These are phyloP conservation scores for Boletus subparvulus DNA, from an alignment of 768 basidiomycete genomes.

Conservation along the genomic window DNA sequence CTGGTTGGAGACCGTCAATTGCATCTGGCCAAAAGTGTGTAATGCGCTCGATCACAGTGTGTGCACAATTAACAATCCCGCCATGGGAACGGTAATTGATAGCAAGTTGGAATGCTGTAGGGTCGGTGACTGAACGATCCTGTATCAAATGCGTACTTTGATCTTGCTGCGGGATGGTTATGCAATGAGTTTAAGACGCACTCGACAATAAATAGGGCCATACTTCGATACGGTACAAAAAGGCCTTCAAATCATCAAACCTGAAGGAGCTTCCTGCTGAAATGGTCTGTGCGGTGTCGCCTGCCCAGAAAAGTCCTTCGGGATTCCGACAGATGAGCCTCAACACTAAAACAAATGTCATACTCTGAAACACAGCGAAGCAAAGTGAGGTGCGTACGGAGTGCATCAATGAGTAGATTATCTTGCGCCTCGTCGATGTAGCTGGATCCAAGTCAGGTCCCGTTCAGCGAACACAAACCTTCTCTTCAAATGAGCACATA, in stretches of 20 bases:
- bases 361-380: neutral
- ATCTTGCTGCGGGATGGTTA: conserved; percentile 20
- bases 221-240: conserved; percentile 63
- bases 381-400: conserved; percentile 39
- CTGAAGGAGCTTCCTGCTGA: conserved; percentile 69
- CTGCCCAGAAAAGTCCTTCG: conserved; percentile 74
- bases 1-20: conserved; percentile 58
- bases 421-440: conserved; percentile 79
- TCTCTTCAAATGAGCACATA: too few species aligned
- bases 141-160: conserved; percentile 11
- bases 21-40: conserved; percentile 59
- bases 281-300: conserved; percentile 79
- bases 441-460: conserved; percentile 21
- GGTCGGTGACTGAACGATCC: conserved; percentile 22
- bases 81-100: conserved; percentile 71
- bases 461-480: neutral
- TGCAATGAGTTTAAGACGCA: neutral
- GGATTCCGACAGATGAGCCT: conserved; percentile 61
- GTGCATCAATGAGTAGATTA: conserved; percentile 62
- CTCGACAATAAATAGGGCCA: neutral
- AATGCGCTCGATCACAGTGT: conserved; percentile 62
- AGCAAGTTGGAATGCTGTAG: conserved; percentile 53
- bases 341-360: conserved; percentile 46
- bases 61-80: conserved; percentile 73
- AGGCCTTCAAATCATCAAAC: conserved; percentile 70